A percentile compares a stretch with the other conserved stretches of the same genome.
Conservation (phyloP, 805 yeast genomes). For the Dipodascus albidus region DNA sequence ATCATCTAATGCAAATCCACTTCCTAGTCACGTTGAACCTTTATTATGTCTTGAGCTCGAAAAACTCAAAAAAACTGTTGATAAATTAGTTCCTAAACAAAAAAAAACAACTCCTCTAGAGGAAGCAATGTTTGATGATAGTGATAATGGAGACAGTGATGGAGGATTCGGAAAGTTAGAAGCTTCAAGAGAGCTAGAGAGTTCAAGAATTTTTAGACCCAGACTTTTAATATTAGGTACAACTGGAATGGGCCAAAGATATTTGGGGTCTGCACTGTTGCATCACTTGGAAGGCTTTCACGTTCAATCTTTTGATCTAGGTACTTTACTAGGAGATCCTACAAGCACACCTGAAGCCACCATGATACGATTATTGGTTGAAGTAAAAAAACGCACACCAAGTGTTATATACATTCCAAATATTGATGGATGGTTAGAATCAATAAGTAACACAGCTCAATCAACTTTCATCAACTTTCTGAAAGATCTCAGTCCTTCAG, state of each 20-base stretch:
- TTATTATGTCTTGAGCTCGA: conserved; percentile 43
- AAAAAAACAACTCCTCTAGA: conserved; percentile 49
- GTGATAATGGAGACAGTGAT: conserved; percentile 43
- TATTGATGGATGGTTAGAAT: conserved; percentile 61
- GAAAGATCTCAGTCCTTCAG: conserved; percentile 56
- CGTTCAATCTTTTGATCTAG: conserved; percentile 75
- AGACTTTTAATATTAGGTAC: conserved; percentile 63
- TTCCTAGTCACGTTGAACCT: conserved; percentile 64
- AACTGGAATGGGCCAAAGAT: conserved; percentile 78
- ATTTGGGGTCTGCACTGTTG: conserved; percentile 70
- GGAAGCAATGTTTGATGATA: conserved; percentile 55
- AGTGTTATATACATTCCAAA: conserved; percentile 77
- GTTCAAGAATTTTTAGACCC: conserved; percentile 72
- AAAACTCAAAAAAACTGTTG: conserved; percentile 34
- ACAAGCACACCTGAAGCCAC: conserved; percentile 74
- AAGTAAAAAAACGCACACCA: conserved; percentile 84
- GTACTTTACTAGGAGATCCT: conserved; percentile 64
- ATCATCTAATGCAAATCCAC: conserved; percentile 58
- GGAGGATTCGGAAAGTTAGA: conserved; percentile 64
- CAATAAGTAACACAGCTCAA: conserved; percentile 57
- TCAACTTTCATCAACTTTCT: conserved; percentile 63
- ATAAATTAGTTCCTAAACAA: conserved; percentile 47
- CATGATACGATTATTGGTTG: conserved; percentile 72
- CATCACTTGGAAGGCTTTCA: conserved; percentile 82
- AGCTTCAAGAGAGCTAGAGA: conserved; percentile 34